Percentiles rank a stretch among this genome's conserved stretches.
Evolutionary conservation across 75 land plant species (phyloP).

Genomic region (Selaginella tamariscina): DNA sequence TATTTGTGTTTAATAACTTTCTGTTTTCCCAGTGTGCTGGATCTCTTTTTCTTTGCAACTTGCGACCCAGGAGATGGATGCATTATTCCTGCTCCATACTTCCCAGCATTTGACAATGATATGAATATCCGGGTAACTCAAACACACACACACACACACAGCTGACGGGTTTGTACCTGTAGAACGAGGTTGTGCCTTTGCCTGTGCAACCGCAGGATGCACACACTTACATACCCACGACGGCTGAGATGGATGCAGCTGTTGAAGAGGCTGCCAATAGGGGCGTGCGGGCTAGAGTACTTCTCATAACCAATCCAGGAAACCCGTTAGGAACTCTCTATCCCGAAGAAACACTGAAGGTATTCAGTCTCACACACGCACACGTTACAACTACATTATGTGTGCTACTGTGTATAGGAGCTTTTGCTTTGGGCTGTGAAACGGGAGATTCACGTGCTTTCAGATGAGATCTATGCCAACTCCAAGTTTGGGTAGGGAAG

Average conservation of each 20-base stretch:
- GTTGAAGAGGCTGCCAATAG: constrained; percentile 20
- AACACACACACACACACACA: not conserved
- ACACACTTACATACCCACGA: constrained; percentile 29
- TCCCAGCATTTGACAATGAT: constrained; percentile 40
- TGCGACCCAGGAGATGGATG: constrained; percentile 38
- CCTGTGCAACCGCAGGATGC: constrained; percentile 34
- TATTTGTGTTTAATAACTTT: too few species aligned
- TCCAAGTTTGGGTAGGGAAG: constrained; percentile 35
- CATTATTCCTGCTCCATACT: constrained; percentile 38
- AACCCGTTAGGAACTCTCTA: constrained; percentile 35
- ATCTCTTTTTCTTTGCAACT: constrained; percentile 37
- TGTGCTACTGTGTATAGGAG: constrained; percentile 17
- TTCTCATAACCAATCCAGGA: constrained; percentile 35
- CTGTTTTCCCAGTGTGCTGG: constrained; percentile 23
- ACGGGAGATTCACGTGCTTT: constrained; percentile 31
- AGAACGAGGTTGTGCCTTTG: constrained; percentile 33
- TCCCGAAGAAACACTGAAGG: constrained; percentile 35
- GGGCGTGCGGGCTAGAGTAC: constrained; percentile 21
- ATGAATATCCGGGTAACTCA: constrained; percentile 33
- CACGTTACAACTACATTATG: not conserved
- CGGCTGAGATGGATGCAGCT: constrained; percentile 32
- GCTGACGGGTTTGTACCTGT: constrained; percentile 5
- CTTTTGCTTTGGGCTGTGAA: constrained; percentile 31
- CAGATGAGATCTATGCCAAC: constrained; percentile 37
- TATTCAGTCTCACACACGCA: not conserved